Evolutionary conservation across 1,284 basidiomycete genomes (phyloP).

Genomic region (Acaromyces ingoldii): DNA sequence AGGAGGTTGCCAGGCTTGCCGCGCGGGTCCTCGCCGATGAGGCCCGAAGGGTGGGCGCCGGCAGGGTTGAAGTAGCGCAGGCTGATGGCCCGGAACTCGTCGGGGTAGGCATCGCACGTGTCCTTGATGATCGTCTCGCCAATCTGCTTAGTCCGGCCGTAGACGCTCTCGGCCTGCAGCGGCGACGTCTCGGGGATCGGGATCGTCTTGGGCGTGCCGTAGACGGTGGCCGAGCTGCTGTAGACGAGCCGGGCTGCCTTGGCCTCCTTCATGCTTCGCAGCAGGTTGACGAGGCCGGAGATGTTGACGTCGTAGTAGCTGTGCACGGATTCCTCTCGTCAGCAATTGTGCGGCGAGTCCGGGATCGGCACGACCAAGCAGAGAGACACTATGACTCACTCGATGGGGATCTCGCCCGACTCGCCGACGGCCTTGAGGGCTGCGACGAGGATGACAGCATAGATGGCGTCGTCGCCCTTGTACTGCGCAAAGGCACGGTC

Average conservation of each 20-base stretch:
- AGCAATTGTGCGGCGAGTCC: background rate
- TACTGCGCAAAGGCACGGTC: conserved; percentile 37
- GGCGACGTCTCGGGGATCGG: conserved; percentile 92
- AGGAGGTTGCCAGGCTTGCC: conserved; percentile 93
- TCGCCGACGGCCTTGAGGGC: conserved; percentile 98
- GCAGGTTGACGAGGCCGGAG: conserved; percentile 41
- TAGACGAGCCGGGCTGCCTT: conserved; percentile 84
- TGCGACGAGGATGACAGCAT: conserved; percentile 93
- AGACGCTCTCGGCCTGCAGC: conserved; percentile 82
- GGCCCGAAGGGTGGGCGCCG: conserved; percentile 90
- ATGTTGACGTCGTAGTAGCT: conserved; percentile 51
- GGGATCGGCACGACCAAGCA: background rate
- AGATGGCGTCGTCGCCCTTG: conserved; percentile 58
- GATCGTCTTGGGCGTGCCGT: conserved; percentile 84
- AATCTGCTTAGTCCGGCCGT: conserved; percentile 94
- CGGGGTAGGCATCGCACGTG: conserved; percentile 70
- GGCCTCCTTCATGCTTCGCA: conserved; percentile 67
- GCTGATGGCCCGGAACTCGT: conserved; percentile 71
- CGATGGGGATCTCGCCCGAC: conserved; percentile 85
- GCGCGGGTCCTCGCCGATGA: conserved; percentile 90
- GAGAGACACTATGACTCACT: conserved; percentile 63
- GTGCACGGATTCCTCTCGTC: background rate
- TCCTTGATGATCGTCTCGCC: conserved; percentile 86
- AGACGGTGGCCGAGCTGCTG: conserved; percentile 98
- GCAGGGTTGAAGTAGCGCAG: conserved; percentile 97